Evolutionary conservation across 1,284 basidiomycete genomes (phyloP).

Genomic region (Puccinia hordei): DNA sequence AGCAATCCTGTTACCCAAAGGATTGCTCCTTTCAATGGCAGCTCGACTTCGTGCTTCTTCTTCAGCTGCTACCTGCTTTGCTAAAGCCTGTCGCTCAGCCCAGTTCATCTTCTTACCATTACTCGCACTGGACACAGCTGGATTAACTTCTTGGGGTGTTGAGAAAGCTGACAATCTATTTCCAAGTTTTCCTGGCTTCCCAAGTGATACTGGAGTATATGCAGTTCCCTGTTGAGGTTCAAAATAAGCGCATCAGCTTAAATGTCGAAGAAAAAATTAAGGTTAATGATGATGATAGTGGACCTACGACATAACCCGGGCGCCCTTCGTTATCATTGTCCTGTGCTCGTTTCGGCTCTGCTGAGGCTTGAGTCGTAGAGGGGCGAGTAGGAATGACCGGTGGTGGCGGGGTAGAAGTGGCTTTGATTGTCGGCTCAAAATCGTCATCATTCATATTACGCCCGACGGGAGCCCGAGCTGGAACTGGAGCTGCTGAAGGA

Average conservation of each 20-base stretch:
- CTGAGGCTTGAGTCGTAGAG: slow-evolving; percentile 60
- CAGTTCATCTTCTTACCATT: slow-evolving; percentile 73
- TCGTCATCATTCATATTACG: slow-evolving; percentile 53
- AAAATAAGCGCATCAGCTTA: slow-evolving; percentile 21
- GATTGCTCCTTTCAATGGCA: slow-evolving; percentile 60
- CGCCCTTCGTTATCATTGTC: slow-evolving; percentile 54
- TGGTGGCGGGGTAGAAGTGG: slow-evolving; percentile 32
- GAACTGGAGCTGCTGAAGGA: slow-evolving; percentile 56
- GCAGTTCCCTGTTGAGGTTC: slow-evolving; percentile 67
- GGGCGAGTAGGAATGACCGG: slow-evolving; percentile 34
- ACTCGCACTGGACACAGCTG: slow-evolving; percentile 57
- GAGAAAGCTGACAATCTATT: slow-evolving; percentile 68
- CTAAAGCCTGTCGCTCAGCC: slow-evolving; percentile 81
- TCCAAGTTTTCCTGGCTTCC: slow-evolving; percentile 78
- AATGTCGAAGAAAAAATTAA: neutral
- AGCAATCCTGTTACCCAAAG: slow-evolving; percentile 54
- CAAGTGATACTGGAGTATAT: slow-evolving; percentile 81
- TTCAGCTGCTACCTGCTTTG: slow-evolving; percentile 79
- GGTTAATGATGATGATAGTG: neutral
- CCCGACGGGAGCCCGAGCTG: slow-evolving; percentile 62
- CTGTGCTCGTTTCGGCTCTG: slow-evolving; percentile 55
- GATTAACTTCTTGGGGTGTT: slow-evolving; percentile 32
- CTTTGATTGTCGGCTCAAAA: slow-evolving; percentile 50
- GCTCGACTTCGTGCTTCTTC: slow-evolving; percentile 72
- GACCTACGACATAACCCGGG: slow-evolving; percentile 55